Evolutionary conservation across 306 rosid species (phyloP), one percentile per base, ranked within the genome.

Genomic region (Quercus gilva): DNA sequence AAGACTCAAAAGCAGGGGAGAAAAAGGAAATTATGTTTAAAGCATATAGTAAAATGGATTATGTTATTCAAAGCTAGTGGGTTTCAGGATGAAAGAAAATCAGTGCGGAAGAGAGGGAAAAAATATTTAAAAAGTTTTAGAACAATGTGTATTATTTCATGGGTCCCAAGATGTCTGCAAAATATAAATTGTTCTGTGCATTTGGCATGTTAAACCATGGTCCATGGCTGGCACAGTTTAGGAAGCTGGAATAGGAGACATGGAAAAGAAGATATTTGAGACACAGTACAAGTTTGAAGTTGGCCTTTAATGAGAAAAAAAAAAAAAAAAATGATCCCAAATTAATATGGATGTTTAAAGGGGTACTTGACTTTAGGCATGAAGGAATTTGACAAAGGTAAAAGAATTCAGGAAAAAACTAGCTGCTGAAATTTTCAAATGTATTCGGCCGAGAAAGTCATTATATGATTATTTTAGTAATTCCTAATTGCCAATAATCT

Each of bases 1-100:
- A 86, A 88, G 91, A 10, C 84, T 76, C 76, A 77, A 86, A 85
- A 84, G 75, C 15, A 21, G 9, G 43, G 45, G 76, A 49, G 7
- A 80, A 76, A 84, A 76, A 60, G 57, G 35, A 72, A 20, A 29
- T 74, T 51, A 75, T 69, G 55, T 28, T 26, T 28, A 82, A 74
- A 85, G 75, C 75, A 76, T 76, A 76, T 76, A 23, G 67, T 73
- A 74, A 79, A 74, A 65, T 71, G 52, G 74, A 79, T 71, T 74
- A 71, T 65, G 77, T 73, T 70, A 82, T 60, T 20, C 67, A 74
- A 31, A 51, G 68, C 72, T 49, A 74, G 45, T 79, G 69, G 83
- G 75, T 23, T 79, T 75, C 43, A 82, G 79, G 81, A 85, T 85
- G 58, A 73, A 73, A 80, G 58, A 73, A 73, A 80, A 73, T 69